Conservation (phyloP, 2,329 filamentous ascomycete genomes). For the Scedosporium apiospermum region DNA sequence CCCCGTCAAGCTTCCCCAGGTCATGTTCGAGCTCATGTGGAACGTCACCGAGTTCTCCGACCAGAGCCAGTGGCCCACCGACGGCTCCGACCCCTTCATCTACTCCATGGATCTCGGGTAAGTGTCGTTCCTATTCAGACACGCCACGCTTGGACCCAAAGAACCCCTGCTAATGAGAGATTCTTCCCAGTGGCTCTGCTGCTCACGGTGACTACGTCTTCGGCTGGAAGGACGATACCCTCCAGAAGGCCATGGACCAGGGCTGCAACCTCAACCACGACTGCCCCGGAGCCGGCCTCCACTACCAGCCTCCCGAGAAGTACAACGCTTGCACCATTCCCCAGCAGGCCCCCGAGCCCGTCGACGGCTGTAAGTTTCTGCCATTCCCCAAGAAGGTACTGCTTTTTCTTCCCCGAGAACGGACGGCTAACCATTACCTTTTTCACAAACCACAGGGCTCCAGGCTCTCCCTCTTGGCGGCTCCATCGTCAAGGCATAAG, state of each 20-base stretch:
- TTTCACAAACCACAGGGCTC: not conserved
- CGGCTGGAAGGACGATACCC: slow-evolving; percentile 13
- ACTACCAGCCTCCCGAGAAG: slow-evolving; percentile 30
- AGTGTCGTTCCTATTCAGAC: not conserved
- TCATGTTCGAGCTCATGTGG: slow-evolving; percentile 10
- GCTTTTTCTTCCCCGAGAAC: not conserved
- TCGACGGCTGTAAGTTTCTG: slow-evolving; percentile 31
- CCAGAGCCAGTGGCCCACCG: slow-evolving; percentile 5
- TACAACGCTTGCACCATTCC: slow-evolving; percentile 36
- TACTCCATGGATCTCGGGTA: slow-evolving; percentile 9
- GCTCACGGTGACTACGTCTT: slow-evolving; percentile 11
- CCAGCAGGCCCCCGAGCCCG: slow-evolving; percentile 37
- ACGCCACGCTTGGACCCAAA: not conserved
- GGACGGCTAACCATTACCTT: not conserved
- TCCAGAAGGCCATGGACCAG: slow-evolving; percentile 14
- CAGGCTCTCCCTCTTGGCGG: slow-evolving; percentile 5
- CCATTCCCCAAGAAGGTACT: not conserved
- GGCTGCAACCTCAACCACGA: slow-evolving; percentile 35
- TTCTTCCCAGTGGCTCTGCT: slow-evolving; percentile 5
- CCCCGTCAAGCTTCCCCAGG: slow-evolving; percentile 9
- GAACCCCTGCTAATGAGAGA: not conserved
- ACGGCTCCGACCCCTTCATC: slow-evolving; percentile 9
- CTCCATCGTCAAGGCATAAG: slow-evolving; percentile 5
- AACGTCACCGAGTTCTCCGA: slow-evolving; percentile 8
- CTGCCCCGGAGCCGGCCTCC: slow-evolving; percentile 33